These are phyloP conservation scores for Claviceps quebecensis DNA, from an alignment of 2,329 filamentous ascomycete genomes.

Conservation along the genomic window DNA sequence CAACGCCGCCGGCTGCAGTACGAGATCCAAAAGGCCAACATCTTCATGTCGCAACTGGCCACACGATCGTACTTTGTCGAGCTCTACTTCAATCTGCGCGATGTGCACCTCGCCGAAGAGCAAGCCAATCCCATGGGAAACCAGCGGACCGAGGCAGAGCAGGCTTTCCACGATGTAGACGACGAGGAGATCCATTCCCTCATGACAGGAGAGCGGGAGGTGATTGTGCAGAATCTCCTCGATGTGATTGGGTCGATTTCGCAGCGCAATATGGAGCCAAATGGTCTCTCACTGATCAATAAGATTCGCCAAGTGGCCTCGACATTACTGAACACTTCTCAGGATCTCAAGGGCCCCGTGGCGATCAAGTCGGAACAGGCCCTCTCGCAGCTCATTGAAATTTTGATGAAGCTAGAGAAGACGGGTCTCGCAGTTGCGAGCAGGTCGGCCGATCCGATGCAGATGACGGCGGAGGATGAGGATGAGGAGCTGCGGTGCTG, in stretches of 20 bases:
- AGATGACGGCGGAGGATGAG: constrained; percentile 46
- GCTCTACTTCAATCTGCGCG: constrained; percentile 66
- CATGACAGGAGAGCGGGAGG: constrained; percentile 63
- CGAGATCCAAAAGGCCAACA: constrained; percentile 86
- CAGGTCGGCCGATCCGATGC: constrained; percentile 17
- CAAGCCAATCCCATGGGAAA: constrained; percentile 22
- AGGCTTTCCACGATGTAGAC: constrained; percentile 24
- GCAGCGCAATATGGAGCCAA: constrained; percentile 73
- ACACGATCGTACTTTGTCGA: constrained; percentile 78
- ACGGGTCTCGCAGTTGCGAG: constrained; percentile 27
- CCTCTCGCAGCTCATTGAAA: constrained; percentile 57
- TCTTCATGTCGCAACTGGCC: constrained; percentile 67
- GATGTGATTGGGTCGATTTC: constrained; percentile 63
- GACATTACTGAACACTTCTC: constrained; percentile 52
- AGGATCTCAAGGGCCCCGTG: constrained; percentile 35
- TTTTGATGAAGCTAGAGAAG: constrained; percentile 61
- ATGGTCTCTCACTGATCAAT: constrained; percentile 51
- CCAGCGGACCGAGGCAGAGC: constrained; percentile 22
- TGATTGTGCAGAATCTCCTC: constrained; percentile 69
- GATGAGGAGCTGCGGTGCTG: constrained; percentile 64
- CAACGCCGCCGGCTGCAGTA: constrained; percentile 52
- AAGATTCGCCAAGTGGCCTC: constrained; percentile 78
- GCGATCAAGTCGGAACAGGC: constrained; percentile 53
- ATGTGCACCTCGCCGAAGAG: constrained; percentile 42
- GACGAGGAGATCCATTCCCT: constrained; percentile 40